phyloP scores from a whole-genome alignment of 208 protist species.

The Crithidia fasciculata region DNA sequence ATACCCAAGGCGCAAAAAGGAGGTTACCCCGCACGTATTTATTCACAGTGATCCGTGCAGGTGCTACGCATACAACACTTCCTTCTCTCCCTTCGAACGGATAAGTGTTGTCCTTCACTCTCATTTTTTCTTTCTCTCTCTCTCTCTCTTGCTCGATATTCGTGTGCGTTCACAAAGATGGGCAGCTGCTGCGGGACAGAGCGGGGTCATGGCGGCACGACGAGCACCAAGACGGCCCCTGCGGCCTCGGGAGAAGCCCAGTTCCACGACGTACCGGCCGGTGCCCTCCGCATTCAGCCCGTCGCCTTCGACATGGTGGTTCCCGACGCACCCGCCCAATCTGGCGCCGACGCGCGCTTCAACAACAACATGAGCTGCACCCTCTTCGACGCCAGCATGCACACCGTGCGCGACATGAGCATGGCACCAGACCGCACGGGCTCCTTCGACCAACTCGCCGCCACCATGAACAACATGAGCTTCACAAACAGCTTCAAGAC shows the following conservation, averaged over 20 bases:
- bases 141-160: background rate
- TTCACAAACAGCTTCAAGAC: slow-evolving; percentile 80
- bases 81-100: no score
- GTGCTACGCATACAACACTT: no score
- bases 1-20: no score
- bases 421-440: slow-evolving; percentile 17
- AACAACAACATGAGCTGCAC: slow-evolving; percentile 33
- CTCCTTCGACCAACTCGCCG: slow-evolving; percentile 17
- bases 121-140: background rate
- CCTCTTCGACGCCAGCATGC: slow-evolving; percentile 54
- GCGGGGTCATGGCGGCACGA: background rate
- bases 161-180: background rate
- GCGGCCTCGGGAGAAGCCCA: background rate
- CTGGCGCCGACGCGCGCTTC: background rate
- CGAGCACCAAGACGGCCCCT: background rate
- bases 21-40: no score
- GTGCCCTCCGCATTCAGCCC: slow-evolving; percentile 14
- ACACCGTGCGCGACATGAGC: slow-evolving; percentile 59
- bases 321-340: slow-evolving; percentile 20
- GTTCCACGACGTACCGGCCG: slow-evolving; percentile 9
- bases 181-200: slow-evolving; percentile 9
- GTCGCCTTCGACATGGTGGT: slow-evolving; percentile 69
- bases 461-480: slow-evolving; percentile 54
- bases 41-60: no score
- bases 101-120: background rate